These are phyloP conservation scores for Tetrahymena malaccensis DNA, from an alignment of 73 alveolate genomes.

Conservation along the genomic window DNA sequence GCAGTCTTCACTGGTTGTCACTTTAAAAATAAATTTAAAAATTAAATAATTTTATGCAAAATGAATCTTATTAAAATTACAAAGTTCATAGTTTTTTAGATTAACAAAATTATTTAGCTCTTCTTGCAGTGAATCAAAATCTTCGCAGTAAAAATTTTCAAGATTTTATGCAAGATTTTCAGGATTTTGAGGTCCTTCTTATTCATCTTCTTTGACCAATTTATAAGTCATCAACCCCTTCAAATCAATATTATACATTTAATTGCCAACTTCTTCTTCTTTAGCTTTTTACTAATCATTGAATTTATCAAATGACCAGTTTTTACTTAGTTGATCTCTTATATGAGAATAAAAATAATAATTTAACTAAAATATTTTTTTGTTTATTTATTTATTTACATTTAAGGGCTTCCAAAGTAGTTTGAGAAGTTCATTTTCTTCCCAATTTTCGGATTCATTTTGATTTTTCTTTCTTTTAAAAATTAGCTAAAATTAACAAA, in stretches of 20 bases:
- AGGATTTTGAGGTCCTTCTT: neutral
- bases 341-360: neutral
- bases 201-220: neutral
- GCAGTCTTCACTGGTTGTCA: neutral
- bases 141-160: neutral
- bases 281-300: neutral
- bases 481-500: neutral
- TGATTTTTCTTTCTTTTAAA: neutral
- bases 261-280: neutral
- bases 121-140: neutral
- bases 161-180: neutral
- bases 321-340: neutral
- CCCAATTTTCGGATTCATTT: neutral
- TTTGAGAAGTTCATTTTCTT: neutral
- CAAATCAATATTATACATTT: neutral
- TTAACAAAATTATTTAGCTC: neutral
- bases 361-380: neutral
- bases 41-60: neutral
- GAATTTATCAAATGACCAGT: neutral
- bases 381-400: neutral
- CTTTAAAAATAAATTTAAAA: neutral
- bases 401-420: neutral
- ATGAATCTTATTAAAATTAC: neutral
- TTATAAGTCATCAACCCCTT: neutral
- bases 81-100: neutral